Evolutionary conservation across 176 grass and related monocot genomes (phyloP).

Genomic region (Cenchrus purpureus): DNA sequence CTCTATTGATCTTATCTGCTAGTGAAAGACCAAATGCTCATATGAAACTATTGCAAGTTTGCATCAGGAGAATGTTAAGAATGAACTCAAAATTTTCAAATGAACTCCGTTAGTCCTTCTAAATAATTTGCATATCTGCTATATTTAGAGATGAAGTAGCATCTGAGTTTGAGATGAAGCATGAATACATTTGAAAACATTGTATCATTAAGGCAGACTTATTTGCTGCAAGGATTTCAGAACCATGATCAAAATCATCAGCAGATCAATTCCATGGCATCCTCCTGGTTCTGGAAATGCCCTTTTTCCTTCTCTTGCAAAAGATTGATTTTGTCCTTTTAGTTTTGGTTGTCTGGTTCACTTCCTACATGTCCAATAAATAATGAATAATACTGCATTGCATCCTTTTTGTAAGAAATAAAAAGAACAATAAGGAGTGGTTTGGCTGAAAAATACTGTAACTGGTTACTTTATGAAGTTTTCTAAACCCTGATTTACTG

Average conservation of each 20-base stretch:
- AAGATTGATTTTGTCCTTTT: neutral
- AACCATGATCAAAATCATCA: neutral
- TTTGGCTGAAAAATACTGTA: neutral
- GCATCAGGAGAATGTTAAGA: neutral
- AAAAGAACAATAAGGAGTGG: neutral
- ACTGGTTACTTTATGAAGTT: neutral
- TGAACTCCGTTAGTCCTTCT: neutral
- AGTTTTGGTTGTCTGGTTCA: neutral
- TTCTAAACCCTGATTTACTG: neutral
- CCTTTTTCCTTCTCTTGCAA: neutral
- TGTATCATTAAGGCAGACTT: conserved; percentile 5
- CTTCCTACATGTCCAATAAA: neutral
- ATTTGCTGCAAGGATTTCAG: conserved; percentile 15
- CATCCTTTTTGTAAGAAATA: neutral
- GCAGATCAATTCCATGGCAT: neutral
- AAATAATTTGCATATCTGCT: neutral
- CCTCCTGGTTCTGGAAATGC: neutral
- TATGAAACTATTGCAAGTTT: neutral
- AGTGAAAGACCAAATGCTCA: neutral
- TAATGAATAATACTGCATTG: neutral
- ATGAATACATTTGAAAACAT: neutral
- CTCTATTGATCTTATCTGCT: conserved; percentile 7
- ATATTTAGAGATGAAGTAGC: neutral
- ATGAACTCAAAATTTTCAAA: neutral
- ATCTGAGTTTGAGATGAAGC: neutral